Evolutionary conservation across 2,329 filamentous ascomycete genomes (phyloP).

Genomic region (Mycosphaerella arachidis): DNA sequence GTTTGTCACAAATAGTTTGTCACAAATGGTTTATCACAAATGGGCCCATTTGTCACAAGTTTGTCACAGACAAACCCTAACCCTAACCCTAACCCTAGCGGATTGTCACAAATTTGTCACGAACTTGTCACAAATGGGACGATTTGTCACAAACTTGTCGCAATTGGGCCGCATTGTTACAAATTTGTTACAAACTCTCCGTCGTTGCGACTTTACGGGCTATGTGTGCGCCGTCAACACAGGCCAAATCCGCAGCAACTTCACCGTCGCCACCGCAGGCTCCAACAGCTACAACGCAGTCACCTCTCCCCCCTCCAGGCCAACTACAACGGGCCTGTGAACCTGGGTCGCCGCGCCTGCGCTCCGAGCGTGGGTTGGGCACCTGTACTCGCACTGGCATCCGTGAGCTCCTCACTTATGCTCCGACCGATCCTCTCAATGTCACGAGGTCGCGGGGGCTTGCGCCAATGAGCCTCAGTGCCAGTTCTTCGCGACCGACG

Average conservation of each 20-base stretch:
- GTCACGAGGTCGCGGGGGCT: background rate
- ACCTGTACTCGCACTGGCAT: background rate
- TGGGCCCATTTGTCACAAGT: no score
- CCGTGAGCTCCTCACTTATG: background rate
- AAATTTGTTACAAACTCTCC: no score
- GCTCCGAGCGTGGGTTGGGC: no score
- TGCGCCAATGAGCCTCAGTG: background rate
- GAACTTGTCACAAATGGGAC: no score
- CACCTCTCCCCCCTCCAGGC: background rate
- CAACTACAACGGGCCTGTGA: background rate
- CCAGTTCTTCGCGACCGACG: constrained; percentile 46
- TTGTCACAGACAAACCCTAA: no score
- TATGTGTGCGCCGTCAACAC: constrained; percentile 18
- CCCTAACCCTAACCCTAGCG: no score
- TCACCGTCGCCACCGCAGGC: constrained; percentile 23
- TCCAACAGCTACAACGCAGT: constrained; percentile 19
- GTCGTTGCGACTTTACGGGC: no score
- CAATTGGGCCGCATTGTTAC: no score
- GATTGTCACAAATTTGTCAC: no score
- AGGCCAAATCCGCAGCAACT: constrained; percentile 20
- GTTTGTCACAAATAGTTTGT: no score
- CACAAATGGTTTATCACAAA: no score
- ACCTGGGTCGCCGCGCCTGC: background rate
- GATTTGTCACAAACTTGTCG: no score
- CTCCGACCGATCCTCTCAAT: background rate